Conservation (phyloP, 2,329 filamentous ascomycete species). For the Ophiocordyceps camponoti-floridani region DNA sequence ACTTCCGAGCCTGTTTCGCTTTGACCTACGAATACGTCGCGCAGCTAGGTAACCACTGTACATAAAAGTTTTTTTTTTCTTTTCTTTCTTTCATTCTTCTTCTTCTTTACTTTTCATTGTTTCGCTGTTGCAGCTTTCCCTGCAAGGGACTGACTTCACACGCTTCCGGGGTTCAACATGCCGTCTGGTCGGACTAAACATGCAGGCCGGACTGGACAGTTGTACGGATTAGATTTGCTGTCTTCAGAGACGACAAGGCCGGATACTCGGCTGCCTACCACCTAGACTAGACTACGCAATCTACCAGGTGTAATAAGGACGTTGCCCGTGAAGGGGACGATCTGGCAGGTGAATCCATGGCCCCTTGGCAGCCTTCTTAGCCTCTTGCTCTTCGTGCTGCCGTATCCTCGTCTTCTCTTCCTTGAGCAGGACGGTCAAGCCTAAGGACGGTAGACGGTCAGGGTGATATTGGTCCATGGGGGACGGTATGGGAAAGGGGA, state of each 20-base stretch:
- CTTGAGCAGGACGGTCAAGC: constrained; percentile 67
- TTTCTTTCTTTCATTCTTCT: not conserved
- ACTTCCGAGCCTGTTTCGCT: not conserved
- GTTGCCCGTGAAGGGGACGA: constrained; percentile 64
- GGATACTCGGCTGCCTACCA: no score
- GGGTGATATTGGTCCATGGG: not conserved
- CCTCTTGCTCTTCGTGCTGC: constrained; percentile 58
- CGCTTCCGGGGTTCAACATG: no score
- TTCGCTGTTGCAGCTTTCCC: no score
- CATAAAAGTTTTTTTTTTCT: constrained; percentile 8
- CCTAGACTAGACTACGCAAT: not conserved
- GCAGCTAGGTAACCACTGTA: constrained; percentile 13
- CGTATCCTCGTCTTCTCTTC: constrained; percentile 83
- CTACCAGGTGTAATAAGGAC: constrained; percentile 83
- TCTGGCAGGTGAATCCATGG: constrained; percentile 83
- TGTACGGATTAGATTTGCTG: no score
- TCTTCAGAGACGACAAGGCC: no score
- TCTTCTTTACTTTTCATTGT: not conserved
- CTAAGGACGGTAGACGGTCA: constrained; percentile 20
- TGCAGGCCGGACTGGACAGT: no score
- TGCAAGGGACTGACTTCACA: no score
- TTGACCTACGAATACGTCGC: constrained; percentile 9
- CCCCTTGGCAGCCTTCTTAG: constrained; percentile 55
- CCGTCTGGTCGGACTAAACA: no score
- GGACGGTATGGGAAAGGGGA: not conserved